Percentiles rank a stretch among this genome's conserved stretches.
Conservation (phyloP, 306 rosid genomes). For the Astragalus glycyphyllos region DNA sequence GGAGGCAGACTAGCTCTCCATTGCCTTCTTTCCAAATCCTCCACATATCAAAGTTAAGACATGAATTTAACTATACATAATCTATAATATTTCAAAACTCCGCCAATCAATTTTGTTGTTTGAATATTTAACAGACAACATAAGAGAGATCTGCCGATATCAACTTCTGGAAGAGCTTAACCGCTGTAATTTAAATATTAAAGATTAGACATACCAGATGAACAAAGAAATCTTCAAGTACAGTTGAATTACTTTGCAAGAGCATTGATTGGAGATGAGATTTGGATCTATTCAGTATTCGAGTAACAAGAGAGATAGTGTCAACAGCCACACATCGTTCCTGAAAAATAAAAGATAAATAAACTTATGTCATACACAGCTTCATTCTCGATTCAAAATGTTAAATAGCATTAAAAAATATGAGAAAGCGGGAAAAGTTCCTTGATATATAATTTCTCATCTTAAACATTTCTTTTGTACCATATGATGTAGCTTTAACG, state of each 20-base stretch:
- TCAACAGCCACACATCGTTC: constrained; percentile 97
- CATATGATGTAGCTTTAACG: constrained; percentile 25
- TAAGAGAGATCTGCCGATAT: constrained; percentile 12
- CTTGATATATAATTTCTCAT: constrained; percentile 15
- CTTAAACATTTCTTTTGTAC: constrained; percentile 9
- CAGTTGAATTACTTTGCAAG: constrained; percentile 78
- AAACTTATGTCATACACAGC: constrained; percentile 40
- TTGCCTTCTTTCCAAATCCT: constrained; percentile 32
- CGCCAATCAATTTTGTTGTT: constrained; percentile 30
- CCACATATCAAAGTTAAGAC: constrained; percentile 24
- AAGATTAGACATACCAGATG: constrained; percentile 73
- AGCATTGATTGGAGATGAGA: constrained; percentile 91
- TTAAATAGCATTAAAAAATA: constrained; percentile 18
- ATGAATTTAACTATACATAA: constrained; percentile 28
- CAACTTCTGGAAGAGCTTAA: constrained; percentile 37
- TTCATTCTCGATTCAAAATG: constrained; percentile 27
- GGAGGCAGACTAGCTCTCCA: constrained; percentile 16
- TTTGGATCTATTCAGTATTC: constrained; percentile 84
- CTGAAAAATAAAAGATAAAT: constrained; percentile 60
- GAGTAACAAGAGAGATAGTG: constrained; percentile 77
- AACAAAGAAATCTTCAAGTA: constrained; percentile 86
- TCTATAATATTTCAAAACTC: constrained; percentile 37
- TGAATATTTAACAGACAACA: constrained; percentile 21
- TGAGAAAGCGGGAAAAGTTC: background rate
- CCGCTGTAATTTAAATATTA: constrained; percentile 32